Conservation (phyloP, 164 flowering plant genomes). For the Euptelea pleiosperma region DNA sequence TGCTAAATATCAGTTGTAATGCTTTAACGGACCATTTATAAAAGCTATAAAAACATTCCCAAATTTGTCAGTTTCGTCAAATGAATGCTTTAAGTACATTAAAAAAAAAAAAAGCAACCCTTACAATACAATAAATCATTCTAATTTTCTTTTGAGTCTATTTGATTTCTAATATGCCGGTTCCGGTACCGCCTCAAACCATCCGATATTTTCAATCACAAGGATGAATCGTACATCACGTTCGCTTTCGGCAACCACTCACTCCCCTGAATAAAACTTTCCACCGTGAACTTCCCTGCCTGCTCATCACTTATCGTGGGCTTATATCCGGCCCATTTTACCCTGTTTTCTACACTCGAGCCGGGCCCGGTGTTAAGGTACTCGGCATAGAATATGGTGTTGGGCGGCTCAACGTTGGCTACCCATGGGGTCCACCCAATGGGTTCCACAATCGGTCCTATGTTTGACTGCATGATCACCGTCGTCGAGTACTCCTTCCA, state of each 20-base stretch:
- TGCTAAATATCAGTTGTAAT: no score
- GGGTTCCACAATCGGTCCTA: constrained; percentile 46
- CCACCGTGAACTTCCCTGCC: constrained; percentile 48
- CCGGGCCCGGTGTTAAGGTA: constrained; percentile 75
- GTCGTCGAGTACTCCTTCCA: constrained; percentile 82
- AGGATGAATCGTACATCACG: constrained; percentile 26
- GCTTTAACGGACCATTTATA: no score
- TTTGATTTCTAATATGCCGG: no score
- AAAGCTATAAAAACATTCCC: no score
- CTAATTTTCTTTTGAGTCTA: no score
- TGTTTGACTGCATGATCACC: constrained; percentile 54
- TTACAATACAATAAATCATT: no score
- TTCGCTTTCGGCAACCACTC: constrained; percentile 48
- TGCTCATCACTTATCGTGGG: constrained; percentile 29
- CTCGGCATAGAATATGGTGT: constrained; percentile 70
- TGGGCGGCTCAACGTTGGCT: constrained; percentile 39
- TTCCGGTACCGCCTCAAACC: no score
- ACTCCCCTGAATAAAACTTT: constrained; percentile 42
- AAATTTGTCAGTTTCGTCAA: no score
- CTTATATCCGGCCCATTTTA: constrained; percentile 70
- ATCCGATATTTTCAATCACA: constrained; percentile 20
- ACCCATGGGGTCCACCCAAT: constrained; percentile 68
- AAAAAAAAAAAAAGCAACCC: no score
- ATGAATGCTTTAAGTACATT: no score
- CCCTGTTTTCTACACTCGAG: constrained; percentile 35